phyloP scores from a whole-genome alignment of 129 eudicot species.

The Arctium minus region DNA sequence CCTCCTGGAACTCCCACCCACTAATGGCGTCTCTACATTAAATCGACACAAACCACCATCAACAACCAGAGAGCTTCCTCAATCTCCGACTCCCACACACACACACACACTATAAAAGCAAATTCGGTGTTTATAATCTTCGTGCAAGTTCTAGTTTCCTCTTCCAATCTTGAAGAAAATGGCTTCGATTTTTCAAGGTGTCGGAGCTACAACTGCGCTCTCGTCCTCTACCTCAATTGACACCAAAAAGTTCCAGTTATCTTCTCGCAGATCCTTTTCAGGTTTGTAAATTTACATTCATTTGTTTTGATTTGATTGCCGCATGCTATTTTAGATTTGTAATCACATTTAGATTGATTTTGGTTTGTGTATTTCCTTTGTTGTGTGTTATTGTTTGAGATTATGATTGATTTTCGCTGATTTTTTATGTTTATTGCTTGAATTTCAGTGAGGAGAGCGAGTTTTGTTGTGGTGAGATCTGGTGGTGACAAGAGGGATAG shows the following conservation, averaged over 20 bases:
- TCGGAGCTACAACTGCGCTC: slow-evolving; percentile 34
- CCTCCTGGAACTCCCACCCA: slow-evolving; percentile 8
- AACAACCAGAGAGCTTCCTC: not conserved
- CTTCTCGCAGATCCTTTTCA: slow-evolving; percentile 19
- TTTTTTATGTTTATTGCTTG: not conserved
- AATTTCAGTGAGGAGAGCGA: slow-evolving; percentile 43
- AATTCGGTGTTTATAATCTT: slow-evolving; percentile 1
- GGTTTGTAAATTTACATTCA: slow-evolving; percentile 12
- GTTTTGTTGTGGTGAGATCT: slow-evolving; percentile 41
- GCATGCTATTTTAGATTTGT: not conserved
- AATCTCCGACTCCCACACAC: not conserved
- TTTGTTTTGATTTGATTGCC: not conserved
- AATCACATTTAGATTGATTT: not conserved
- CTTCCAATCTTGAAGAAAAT: slow-evolving; percentile 12
- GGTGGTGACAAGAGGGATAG: slow-evolving; percentile 30
- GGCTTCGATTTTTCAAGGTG: slow-evolving; percentile 49
- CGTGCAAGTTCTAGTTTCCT: not conserved
- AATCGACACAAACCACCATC: not conserved
- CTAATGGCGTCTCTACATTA: not conserved
- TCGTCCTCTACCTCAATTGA: slow-evolving; percentile 25
- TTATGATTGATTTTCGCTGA: not conserved
- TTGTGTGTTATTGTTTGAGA: slow-evolving; percentile 12
- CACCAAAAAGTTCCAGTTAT: slow-evolving; percentile 21
- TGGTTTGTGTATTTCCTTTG: not conserved
- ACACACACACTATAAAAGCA: not conserved